Evolutionary conservation across 1,284 basidiomycete genomes (phyloP).

Genomic region (Psilocybe mexicana): DNA sequence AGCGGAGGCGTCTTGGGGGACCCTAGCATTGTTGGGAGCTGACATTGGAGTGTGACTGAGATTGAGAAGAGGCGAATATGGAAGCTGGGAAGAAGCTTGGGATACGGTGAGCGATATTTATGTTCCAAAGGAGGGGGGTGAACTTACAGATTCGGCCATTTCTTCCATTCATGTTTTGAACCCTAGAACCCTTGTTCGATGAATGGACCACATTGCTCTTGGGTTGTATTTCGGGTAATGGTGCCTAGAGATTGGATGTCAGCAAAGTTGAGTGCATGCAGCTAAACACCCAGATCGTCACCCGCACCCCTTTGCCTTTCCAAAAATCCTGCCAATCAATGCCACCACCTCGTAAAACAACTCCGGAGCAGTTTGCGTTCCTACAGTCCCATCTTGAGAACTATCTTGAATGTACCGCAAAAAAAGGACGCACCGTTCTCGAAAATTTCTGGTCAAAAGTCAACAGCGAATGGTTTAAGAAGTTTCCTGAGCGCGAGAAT

Average conservation of each 20-base stretch:
- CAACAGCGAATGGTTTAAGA: not conserved
- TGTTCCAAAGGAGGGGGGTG: no score
- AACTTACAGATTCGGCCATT: no score
- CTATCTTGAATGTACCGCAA: not conserved
- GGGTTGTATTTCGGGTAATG: no score
- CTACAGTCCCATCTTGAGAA: not conserved
- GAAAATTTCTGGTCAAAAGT: not conserved
- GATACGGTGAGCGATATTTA: no score
- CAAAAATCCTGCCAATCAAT: not conserved
- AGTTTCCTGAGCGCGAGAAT: not conserved
- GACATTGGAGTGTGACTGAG: not conserved
- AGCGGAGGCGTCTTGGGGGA: not conserved
- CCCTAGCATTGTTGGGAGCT: not conserved
- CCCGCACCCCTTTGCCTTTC: not conserved
- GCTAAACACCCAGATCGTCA: no score
- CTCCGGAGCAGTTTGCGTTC: not conserved
- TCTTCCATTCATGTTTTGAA: no score
- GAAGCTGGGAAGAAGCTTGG: no score
- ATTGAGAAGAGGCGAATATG: not conserved
- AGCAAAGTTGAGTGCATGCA: no score
- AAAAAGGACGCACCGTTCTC: not conserved
- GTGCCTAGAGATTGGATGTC: no score
- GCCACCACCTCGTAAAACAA: not conserved
- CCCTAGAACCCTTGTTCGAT: no score
- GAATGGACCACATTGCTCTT: no score